Conservation (phyloP, 2,329 filamentous ascomycete species). For the Arthrobotrys entomopaga region DNA sequence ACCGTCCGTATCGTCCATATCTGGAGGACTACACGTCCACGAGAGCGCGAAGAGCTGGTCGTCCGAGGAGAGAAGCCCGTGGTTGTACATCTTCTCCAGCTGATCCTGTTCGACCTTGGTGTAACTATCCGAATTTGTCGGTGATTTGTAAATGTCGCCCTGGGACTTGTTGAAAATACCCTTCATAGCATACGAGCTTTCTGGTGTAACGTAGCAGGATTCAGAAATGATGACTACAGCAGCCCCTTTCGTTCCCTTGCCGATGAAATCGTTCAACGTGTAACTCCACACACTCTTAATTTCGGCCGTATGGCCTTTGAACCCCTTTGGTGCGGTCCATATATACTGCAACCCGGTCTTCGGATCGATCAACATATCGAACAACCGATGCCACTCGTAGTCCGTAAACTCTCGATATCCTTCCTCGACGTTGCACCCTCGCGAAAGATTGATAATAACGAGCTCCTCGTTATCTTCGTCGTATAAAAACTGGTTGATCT, state of each 20-base stretch:
- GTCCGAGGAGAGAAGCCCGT: constrained; percentile 3
- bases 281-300: constrained; percentile 60
- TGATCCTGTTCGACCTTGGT: constrained; percentile 7
- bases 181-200: constrained; percentile 13
- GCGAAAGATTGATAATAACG: constrained; percentile 65
- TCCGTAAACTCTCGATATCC: constrained; percentile 62
- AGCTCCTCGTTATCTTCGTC: constrained; percentile 63
- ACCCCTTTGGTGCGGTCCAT: constrained; percentile 41
- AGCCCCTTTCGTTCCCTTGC: constrained; percentile 5
- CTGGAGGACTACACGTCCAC: constrained; percentile 19
- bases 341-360: constrained; percentile 62
- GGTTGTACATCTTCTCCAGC: constrained; percentile 20
- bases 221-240: constrained; percentile 19
- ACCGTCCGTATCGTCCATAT: neutral
- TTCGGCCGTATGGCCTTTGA: constrained; percentile 36
- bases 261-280: constrained; percentile 37
- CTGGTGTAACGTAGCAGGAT: neutral
- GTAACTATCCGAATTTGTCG: constrained; percentile 11
- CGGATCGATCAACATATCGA: constrained; percentile 63
- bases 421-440: constrained; percentile 61
- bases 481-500: constrained; percentile 65
- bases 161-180: constrained; percentile 27
- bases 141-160: constrained; percentile 9
- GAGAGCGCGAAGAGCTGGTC: constrained; percentile 11
- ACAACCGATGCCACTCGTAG: constrained; percentile 63